Evolutionary conservation across 257 asterid species (phyloP).

Genomic region (Penstemon davidsonii): DNA sequence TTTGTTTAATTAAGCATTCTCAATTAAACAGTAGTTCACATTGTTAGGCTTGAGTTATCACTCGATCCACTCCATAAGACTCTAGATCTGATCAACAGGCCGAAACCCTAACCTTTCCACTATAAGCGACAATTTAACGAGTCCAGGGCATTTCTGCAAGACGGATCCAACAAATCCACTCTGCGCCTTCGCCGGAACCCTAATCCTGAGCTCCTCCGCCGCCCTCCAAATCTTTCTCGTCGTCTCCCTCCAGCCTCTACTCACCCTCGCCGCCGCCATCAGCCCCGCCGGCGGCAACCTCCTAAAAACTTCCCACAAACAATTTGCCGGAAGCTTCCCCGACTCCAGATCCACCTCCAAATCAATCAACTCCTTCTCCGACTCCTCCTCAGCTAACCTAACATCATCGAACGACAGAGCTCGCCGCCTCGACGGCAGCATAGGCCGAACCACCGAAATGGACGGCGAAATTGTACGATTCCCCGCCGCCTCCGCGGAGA

Average conservation of each 20-base stretch:
- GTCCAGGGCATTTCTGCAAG: conserved; percentile 80
- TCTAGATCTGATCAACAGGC: conserved; percentile 35
- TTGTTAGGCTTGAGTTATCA: conserved; percentile 1
- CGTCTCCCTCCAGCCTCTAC: conserved; percentile 84
- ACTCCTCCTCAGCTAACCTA: conserved; percentile 44
- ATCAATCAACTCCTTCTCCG: conserved; percentile 45
- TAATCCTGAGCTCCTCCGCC: conserved; percentile 82
- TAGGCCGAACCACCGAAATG: conserved; percentile 32
- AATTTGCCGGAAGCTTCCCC: conserved; percentile 55
- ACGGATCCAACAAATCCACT: conserved; percentile 86
- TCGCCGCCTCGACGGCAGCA: conserved; percentile 33
- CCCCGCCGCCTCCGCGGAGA: no score
- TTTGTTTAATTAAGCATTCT: background rate
- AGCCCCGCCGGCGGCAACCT: conserved; percentile 76
- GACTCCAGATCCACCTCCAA: conserved; percentile 57
- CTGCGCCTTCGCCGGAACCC: conserved; percentile 77
- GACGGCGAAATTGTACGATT: conserved; percentile 29
- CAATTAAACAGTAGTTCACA: conserved; percentile 11
- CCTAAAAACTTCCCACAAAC: conserved; percentile 84
- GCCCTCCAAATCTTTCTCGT: conserved; percentile 73
- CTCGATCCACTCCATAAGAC: conserved; percentile 28
- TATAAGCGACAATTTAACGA: conserved; percentile 62
- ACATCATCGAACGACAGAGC: conserved; percentile 77
- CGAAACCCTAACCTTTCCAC: conserved; percentile 73
- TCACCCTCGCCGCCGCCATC: conserved; percentile 74